A percentile compares a stretch with the other conserved stretches of the same genome.
Conservation (phyloP, 352 stramenopile species). For the Thalassiosira ordinaria region DNA sequence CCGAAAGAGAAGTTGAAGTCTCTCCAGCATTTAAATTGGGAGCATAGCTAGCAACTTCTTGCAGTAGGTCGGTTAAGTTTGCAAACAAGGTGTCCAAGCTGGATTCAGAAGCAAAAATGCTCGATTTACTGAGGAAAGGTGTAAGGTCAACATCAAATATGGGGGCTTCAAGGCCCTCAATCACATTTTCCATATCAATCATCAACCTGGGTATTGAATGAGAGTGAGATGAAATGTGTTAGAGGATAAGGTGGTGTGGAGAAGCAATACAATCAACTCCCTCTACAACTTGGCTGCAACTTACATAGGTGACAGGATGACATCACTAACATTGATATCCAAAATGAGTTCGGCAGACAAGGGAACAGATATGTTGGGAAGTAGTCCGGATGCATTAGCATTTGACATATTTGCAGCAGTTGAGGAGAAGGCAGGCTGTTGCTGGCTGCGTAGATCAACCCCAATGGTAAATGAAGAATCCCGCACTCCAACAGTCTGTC, state of each 20-base stretch:
- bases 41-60: slow-evolving; percentile 2
- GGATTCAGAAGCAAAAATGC: not conserved
- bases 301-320: slow-evolving; percentile 33
- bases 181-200: not conserved
- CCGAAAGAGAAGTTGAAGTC: not conserved
- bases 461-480: slow-evolving; percentile 39
- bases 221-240: not conserved
- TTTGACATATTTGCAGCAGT: slow-evolving; percentile 19
- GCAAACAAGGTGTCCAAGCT: slow-evolving; percentile 7
- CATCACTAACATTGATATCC: slow-evolving; percentile 26
- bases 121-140: slow-evolving; percentile 4
- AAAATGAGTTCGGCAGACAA: slow-evolving; percentile 40
- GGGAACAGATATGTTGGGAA: slow-evolving; percentile 30
- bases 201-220: not conserved
- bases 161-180: not conserved
- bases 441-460: slow-evolving; percentile 31
- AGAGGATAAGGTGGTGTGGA: not conserved
- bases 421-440: slow-evolving; percentile 25
- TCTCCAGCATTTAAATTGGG: slow-evolving; percentile 19
- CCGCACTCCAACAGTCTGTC: slow-evolving; percentile 13
- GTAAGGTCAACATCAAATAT: slow-evolving; percentile 12
- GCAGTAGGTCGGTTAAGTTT: slow-evolving; percentile 2
- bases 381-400: slow-evolving; percentile 13
- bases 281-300: not conserved
- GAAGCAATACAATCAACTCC: slow-evolving; percentile 2